A percentile compares a stretch with the other conserved stretches of the same genome.
Conservation (phyloP, 495 filamentous ascomycete species). For the Paragyromitra xinjiangensis region DNA sequence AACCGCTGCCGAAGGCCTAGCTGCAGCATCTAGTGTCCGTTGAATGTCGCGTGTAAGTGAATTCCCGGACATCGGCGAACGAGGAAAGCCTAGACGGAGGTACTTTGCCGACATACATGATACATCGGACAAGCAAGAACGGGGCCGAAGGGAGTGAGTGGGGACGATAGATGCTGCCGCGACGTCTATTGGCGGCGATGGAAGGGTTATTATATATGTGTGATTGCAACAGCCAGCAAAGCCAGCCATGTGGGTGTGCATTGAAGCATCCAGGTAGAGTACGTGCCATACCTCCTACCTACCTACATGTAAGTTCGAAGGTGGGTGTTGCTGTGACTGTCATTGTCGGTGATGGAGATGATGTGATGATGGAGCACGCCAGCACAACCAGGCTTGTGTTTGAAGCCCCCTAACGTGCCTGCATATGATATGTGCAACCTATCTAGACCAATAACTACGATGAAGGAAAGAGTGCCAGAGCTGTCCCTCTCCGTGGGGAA, state of each 20-base stretch:
- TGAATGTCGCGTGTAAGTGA: slow-evolving; percentile 5
- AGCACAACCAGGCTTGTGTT: slow-evolving; percentile 46
- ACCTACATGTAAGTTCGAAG: slow-evolving; percentile 11
- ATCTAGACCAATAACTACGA: slow-evolving; percentile 25
- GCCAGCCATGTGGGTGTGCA: slow-evolving; percentile 20
- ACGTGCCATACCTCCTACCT: background rate
- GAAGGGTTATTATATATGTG: slow-evolving; percentile 19
- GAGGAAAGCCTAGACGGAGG: slow-evolving; percentile 51
- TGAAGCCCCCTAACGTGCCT: slow-evolving; percentile 48
- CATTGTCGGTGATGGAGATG: slow-evolving; percentile 45
- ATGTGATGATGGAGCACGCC: slow-evolving; percentile 39
- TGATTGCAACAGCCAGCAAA: slow-evolving; percentile 34
- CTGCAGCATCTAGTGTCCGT: slow-evolving; percentile 32
- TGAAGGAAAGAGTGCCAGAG: background rate
- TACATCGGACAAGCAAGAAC: slow-evolving; percentile 46
- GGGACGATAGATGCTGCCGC: slow-evolving; percentile 11
- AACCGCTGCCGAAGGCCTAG: slow-evolving; percentile 36
- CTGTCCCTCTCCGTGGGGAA: slow-evolving; percentile 8
- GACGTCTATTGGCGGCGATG: slow-evolving; percentile 32
- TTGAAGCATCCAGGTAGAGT: slow-evolving; percentile 17
- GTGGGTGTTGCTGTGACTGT: slow-evolving; percentile 33
- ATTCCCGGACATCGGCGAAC: slow-evolving; percentile 38
- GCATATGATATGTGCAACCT: slow-evolving; percentile 41
- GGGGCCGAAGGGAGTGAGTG: slow-evolving; percentile 35
- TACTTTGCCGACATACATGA: slow-evolving; percentile 47